Base-by-base conservation (phyloP, 139 green algal genomes). In the Auxenochlorella pyrenoidosa region DNA sequence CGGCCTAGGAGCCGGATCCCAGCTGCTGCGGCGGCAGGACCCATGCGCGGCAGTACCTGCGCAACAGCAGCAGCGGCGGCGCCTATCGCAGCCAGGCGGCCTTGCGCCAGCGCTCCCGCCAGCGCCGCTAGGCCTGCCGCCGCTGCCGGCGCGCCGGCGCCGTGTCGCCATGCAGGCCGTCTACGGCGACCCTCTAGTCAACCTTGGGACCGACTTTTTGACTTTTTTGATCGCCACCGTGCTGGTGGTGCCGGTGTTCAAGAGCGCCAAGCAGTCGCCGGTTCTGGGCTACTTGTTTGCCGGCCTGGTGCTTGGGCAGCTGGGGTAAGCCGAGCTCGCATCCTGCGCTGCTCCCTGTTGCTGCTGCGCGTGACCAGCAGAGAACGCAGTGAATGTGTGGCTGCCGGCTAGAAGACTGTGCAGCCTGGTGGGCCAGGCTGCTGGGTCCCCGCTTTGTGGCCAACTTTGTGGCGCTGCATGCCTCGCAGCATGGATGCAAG, bases 211-310 rank as follows among this genome's bases (percentile, higher is more conserved):
- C 26, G 97, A 99, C 88, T 94, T 98, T 51, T 92, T 99, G 13
- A 97, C 94, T 1, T 99, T 99, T 79, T 87, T 99, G 3, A 91
- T 93, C 19, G 93, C 96, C 44, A 98, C 96, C 0, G 97, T 99
- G 28, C 73, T 98, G 18, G 94, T 99, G n/a, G 93, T 99, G 15
- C 97, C 97, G 0, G 75, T 97, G 2, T 99, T 97, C 93, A 99
- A 98, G 88, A 91, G 82, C 10, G 81, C 98, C 32, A 97, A 97
- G 51, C 85, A 97, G 24, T 97, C 93, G 32, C 97, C 97, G 0
- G 93, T 99, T 28, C 93, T 99, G 77, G 97, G 97, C 16, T 99
- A 98, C 90, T 90, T 99, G 1, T 93, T 97, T 78, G 90, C 92
- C 6, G 97, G 97, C 8, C 71, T 99, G 16, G 88, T 97, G 28